Conservation (phyloP, 208 protist genomes). For the Acanthamoeba castellanii region DNA sequence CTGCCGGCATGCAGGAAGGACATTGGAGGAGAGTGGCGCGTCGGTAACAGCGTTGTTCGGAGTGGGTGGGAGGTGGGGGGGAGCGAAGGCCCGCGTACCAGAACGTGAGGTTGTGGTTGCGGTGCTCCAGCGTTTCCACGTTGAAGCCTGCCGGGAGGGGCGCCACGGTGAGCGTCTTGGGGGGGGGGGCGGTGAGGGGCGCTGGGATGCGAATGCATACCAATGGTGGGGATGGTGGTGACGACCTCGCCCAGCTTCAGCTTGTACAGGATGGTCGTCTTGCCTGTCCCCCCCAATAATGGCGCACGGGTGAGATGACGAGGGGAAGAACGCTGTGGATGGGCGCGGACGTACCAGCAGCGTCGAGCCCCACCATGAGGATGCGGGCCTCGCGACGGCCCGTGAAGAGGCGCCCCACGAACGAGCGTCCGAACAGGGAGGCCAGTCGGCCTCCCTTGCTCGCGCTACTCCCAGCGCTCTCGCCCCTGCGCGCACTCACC, state of each 20-base stretch:
- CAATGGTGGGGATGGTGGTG: conserved; percentile 96
- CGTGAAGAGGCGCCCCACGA: conserved; percentile 87
- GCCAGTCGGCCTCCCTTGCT: neutral
- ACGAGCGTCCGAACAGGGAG: neutral
- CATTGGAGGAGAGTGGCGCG: too few species aligned
- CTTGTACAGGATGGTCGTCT: conserved; percentile 95
- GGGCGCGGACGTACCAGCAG: conserved; percentile 96
- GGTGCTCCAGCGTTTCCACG: neutral
- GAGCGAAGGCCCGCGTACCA: neutral
- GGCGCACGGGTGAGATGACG: conserved; percentile 62
- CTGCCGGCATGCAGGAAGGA: neutral
- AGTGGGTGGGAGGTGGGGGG: neutral
- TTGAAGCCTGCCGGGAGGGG: neutral
- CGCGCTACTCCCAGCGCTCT: neutral
- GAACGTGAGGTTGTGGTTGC: neutral
- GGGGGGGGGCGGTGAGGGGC: too few species aligned
- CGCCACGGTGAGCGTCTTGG: neutral
- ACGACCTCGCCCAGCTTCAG: conserved; percentile 91
- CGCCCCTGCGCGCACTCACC: too few species aligned
- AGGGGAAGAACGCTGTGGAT: neutral
- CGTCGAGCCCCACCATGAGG: conserved; percentile 98
- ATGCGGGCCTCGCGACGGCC: conserved; percentile 96
- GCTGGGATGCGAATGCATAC: neutral
- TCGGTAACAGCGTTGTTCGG: too few species aligned
- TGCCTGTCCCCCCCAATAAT: too few species aligned